These are phyloP conservation scores for Aureobasidium sp. DNA, from an alignment of 2,329 filamentous ascomycete species.

Conservation along the genomic window DNA sequence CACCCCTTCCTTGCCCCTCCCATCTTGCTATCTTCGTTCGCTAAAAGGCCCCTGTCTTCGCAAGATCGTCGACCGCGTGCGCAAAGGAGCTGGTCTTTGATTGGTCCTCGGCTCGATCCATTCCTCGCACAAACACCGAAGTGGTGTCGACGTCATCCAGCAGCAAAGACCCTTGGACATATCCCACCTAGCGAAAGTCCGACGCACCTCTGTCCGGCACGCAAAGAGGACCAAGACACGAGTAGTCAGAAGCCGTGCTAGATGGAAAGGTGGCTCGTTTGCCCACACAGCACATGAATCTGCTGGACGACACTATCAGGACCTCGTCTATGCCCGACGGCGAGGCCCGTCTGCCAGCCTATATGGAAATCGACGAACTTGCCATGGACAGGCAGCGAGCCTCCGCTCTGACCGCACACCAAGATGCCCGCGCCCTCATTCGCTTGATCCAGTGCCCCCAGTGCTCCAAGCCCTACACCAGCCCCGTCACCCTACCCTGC, in stretches of 20 bases:
- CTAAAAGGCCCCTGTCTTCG: neutral
- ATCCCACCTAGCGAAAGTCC: neutral
- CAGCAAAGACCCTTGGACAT: neutral
- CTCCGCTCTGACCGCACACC: slow-evolving; percentile 39
- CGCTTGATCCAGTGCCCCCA: slow-evolving; percentile 68
- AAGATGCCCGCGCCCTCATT: slow-evolving; percentile 56
- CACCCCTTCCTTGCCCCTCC: neutral
- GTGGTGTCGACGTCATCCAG: slow-evolving; percentile 12
- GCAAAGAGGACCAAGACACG: neutral
- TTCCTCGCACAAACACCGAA: neutral
- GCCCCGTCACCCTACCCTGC: slow-evolving; percentile 72
- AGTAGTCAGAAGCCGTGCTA: neutral
- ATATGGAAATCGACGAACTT: slow-evolving; percentile 36
- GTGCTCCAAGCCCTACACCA: slow-evolving; percentile 60
- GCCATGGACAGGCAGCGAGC: slow-evolving; percentile 27
- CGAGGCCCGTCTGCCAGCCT: slow-evolving; percentile 22
- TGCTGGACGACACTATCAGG: slow-evolving; percentile 5
- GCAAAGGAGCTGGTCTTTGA: neutral
- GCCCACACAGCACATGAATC: slow-evolving; percentile 8
- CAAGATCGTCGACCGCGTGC: neutral
- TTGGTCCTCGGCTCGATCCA: neutral
- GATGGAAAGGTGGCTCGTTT: neutral
- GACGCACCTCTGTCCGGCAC: neutral
- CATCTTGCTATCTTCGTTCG: neutral
- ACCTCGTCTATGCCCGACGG: neutral